Percentiles rank a stretch among this genome's conserved stretches.
phyloP scores from a whole-genome alignment of 1,284 basidiomycete genomes.

The Microbotryum silenes-acaulis region DNA sequence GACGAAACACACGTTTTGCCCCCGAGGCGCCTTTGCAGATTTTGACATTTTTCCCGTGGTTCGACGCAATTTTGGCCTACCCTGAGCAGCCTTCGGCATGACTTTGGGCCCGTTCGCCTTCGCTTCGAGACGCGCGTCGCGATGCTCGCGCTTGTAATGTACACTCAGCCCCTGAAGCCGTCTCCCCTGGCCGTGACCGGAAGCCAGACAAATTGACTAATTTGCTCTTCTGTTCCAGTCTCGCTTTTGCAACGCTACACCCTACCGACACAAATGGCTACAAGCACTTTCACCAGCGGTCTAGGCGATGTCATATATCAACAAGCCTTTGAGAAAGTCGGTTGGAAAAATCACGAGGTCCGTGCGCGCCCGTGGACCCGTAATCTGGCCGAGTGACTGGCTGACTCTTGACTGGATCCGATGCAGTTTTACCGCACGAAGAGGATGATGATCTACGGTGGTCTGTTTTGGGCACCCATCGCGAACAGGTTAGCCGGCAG shows the following conservation, averaged over 20 bases:
- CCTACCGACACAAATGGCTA: conserved; percentile 32
- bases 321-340: conserved; percentile 11
- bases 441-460: conserved; percentile 29
- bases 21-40: too few species aligned
- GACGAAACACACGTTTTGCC: too few species aligned
- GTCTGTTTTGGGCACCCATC: conserved; percentile 28
- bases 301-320: conserved; percentile 27
- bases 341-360: conserved; percentile 19
- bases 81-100: too few species aligned
- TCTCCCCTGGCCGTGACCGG: neutral
- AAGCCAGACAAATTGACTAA: neutral
- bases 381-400: neutral
- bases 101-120: too few species aligned
- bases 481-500: conserved; percentile 5
- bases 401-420: neutral
- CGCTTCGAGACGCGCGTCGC: too few species aligned
- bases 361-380: neutral
- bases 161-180: too few species aligned
- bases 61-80: too few species aligned
- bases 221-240: neutral
- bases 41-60: too few species aligned
- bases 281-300: conserved; percentile 10
- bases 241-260: conserved; percentile 23
- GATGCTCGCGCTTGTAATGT: too few species aligned
- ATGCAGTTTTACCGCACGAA: conserved; percentile 27